These are phyloP conservation scores for Yamadazyma blattariae DNA, from an alignment of 1,139 yeast species.

Conservation along the genomic window DNA sequence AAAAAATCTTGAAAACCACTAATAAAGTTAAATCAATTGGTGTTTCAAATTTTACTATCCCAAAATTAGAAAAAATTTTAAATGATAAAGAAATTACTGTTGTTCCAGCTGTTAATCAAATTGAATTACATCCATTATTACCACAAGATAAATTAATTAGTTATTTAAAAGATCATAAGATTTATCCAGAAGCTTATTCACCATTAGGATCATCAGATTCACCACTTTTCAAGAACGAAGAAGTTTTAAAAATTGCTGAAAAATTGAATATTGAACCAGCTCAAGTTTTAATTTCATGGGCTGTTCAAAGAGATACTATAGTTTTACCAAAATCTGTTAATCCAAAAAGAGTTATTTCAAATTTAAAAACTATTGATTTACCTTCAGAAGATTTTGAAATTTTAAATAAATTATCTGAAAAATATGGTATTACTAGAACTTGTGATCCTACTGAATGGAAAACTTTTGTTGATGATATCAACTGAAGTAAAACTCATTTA, in stretches of 20 bases:
- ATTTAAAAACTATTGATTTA: slow-evolving; percentile 29
- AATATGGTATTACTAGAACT: slow-evolving; percentile 30
- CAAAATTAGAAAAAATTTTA: slow-evolving; percentile 44
- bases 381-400: slow-evolving; percentile 31
- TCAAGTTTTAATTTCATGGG: slow-evolving; percentile 52
- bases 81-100: slow-evolving; percentile 42
- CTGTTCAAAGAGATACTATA: slow-evolving; percentile 48
- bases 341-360: slow-evolving; percentile 30
- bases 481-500: too few relatives aligned
- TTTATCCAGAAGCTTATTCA: slow-evolving; percentile 54
- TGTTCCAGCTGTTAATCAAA: slow-evolving; percentile 53
- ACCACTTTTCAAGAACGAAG: slow-evolving; percentile 45
- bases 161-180: slow-evolving; percentile 42
- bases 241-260: slow-evolving; percentile 39
- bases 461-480: slow-evolving; percentile 19
- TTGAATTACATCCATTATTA: slow-evolving; percentile 59
- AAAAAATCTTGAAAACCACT: slow-evolving; percentile 50
- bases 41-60: slow-evolving; percentile 55
- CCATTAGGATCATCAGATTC: slow-evolving; percentile 59
- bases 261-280: slow-evolving; percentile 44
- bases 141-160: slow-evolving; percentile 50
- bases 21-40: slow-evolving; percentile 62
- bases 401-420: slow-evolving; percentile 28
- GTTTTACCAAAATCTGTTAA: slow-evolving; percentile 56
- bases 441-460: slow-evolving; percentile 24